phyloP scores from a whole-genome alignment of 176 grass and related monocot species.

The Carex cristatella region DNA sequence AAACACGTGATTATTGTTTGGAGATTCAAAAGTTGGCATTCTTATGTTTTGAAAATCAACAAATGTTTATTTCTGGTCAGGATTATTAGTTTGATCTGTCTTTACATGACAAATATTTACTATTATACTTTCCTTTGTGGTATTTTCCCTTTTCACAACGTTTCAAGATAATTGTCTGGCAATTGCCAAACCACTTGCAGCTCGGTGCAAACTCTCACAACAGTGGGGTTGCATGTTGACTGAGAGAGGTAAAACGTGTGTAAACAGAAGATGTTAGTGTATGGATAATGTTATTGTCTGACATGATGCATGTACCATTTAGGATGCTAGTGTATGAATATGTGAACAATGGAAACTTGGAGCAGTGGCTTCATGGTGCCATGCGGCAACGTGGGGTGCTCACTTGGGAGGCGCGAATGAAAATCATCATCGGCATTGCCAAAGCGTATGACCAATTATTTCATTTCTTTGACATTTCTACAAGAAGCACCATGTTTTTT shows the following conservation, averaged over 20 bases:
- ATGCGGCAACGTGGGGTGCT: conserved; percentile 59
- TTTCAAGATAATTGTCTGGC: not conserved
- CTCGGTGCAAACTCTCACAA: not conserved
- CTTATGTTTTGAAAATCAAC: not conserved
- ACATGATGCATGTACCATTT: not conserved
- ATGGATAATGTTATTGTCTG: not conserved
- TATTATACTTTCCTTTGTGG: not conserved
- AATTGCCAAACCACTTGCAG: not conserved
- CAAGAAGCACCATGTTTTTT: not conserved
- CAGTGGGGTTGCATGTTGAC: not conserved
- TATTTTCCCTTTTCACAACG: not conserved
- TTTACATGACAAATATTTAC: not conserved
- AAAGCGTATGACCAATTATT: conserved; percentile 55
- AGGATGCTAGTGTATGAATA: conserved; percentile 95
- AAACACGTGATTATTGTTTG: not conserved
- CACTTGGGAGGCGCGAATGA: conserved; percentile 80
- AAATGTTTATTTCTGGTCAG: not conserved
- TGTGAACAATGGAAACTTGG: conserved; percentile 80
- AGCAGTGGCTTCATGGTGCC: conserved; percentile 86
- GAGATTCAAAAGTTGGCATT: not conserved
- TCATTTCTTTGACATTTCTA: not conserved
- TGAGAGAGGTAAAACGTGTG: not conserved
- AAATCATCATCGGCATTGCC: conserved; percentile 64
- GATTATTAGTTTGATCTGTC: not conserved
- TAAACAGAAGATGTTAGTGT: not conserved